Base-by-base conservation (phyloP, 768 basidiomycete species). In the Russula abietina region DNA sequence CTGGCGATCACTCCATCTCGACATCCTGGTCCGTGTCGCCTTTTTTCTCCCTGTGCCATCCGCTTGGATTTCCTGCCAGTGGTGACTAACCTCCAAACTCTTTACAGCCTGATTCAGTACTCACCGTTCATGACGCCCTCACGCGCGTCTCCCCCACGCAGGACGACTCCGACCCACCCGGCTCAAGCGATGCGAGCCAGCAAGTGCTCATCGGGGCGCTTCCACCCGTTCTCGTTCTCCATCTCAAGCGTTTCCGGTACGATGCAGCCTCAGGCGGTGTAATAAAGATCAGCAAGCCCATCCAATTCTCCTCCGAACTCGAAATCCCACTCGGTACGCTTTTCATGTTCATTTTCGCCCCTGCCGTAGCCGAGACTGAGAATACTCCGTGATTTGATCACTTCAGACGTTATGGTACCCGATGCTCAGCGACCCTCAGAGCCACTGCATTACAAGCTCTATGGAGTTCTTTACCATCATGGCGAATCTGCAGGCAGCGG, bases 221-320 rank as follows among this genome's bases (percentile, higher is more conserved):
- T 10, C 95, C 95, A 2, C 85, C 87, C 0, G 83, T 95, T 12
- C 78, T 98, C 54, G 84, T 96, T 30, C 77, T 97, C n/a, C 94
- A 97, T 70, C 79, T 97, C 70, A 97, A 74, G 33, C 77, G 95
- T 39, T 98, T 98, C 77, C 78, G 85, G 57, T 98, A 94, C 71
- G 94, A 95, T 69, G 81, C 83, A 3, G 77, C 75, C 12, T 83
- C 83, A 0, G 82, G 82, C 11, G 90, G 87, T 28, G 91, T 91
- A 2, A 87, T 89, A 51, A 99, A 99, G 75, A 84, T 88, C 46
- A 83, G 81, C 57, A 98, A 97, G 75, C 83, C 85, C 60, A 81
- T 98, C 0, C 76, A 78, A 26, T 95, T 93, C 75, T 81, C 81
- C 24, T 80, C 88, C 0, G 89, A 91, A 71, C 72, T 99, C 65